Base-by-base conservation (phyloP, 495 filamentous ascomycete genomes). In the Collariella sp. region DNA sequence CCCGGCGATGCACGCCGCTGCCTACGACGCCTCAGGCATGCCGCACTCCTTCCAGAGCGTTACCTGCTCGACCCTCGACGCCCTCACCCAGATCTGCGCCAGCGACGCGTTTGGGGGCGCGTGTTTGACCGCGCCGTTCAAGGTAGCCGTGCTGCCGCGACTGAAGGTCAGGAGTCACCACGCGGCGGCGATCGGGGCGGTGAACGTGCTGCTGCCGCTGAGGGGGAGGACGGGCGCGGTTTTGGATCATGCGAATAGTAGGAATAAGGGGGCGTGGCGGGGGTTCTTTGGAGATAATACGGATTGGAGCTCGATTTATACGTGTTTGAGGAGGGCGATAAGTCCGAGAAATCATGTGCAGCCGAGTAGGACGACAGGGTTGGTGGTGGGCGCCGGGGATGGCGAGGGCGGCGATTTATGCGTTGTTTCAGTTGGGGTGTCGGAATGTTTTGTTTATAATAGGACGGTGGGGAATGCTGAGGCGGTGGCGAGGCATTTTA, bases 271-370 rank as follows among this genome's bases (percentile, higher is more conserved):
- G 0, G 70, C 76, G 1, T 77, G 87, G 5, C 63, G 76, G 45
- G 83, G 79, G 5, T 84, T 89, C 58, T 90, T 88, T 56, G 88
- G 88, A 7, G 86, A 91, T 50, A 93, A 93, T 63, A 93, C 86
- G 0, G 87, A 91, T 68, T 93, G 87, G 84, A 84, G 85, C 23
- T 82, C 86, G 13, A 86, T 91, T 18, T 47, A 70, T 11, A 74
- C 73, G 9, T 88, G 85, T 57, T 76, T 90, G 23, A 79, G 79
- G 3, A 79, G 86, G 24, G 86, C 87, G 50, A 81, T 91, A 46
- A 89, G 87, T 12, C 88, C 87, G 11, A 78, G 85, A 12, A 91
- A 93, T 62, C 84, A 83, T 3, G 84, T 90, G 5, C 83, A 83
- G 52, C 80, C 81, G 0, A 73, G 70, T 18, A 78, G 73, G 52